A percentile compares a stretch with the other conserved stretches of the same genome.
These are phyloP conservation scores for Pilatotrama ljubarskyi DNA, from an alignment of 768 basidiomycete species.

Conservation along the genomic window DNA sequence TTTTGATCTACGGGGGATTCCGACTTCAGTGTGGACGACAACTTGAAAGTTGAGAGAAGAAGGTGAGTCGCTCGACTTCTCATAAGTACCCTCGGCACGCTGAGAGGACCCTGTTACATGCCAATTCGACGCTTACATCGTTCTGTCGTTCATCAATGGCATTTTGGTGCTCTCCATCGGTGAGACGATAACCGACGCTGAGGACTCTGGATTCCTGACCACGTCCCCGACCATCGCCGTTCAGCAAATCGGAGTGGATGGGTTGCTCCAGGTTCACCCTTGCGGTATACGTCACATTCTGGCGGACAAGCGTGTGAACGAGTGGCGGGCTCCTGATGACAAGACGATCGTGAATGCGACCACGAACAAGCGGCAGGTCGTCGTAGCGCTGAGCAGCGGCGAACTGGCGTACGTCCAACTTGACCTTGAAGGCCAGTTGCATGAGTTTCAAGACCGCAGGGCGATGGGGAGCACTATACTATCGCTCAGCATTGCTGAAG, in stretches of 20 bases:
- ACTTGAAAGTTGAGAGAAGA: conserved; percentile 88
- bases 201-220: conserved; percentile 98
- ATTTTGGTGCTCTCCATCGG: conserved; percentile 96
- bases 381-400: conserved; percentile 91
- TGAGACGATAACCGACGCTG: conserved; percentile 98
- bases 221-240: conserved; percentile 96
- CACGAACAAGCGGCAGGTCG: conserved; percentile 96
- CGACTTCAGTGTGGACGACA: conserved; percentile 98
- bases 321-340: conserved; percentile 88
- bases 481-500: conserved; percentile 90
- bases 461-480: conserved; percentile 96
- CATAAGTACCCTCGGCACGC: not conserved
- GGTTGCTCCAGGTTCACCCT: conserved; percentile 94
- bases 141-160: conserved; percentile 97
- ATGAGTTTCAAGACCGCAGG: conserved; percentile 97
- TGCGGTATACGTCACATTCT: conserved; percentile 95
- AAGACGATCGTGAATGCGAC: conserved; percentile 90
- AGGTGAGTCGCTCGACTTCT: conserved; percentile 47
- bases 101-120: conserved; percentile 51
- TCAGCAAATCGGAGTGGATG: conserved; percentile 94
- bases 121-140: conserved; percentile 93
- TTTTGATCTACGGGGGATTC: conserved; percentile 94
- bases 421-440: conserved; percentile 93
- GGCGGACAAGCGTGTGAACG: conserved; percentile 87
- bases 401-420: conserved; percentile 98